Evolutionary conservation across 169 alveolate species (phyloP).

Genomic region (Perkinsus olseni): DNA sequence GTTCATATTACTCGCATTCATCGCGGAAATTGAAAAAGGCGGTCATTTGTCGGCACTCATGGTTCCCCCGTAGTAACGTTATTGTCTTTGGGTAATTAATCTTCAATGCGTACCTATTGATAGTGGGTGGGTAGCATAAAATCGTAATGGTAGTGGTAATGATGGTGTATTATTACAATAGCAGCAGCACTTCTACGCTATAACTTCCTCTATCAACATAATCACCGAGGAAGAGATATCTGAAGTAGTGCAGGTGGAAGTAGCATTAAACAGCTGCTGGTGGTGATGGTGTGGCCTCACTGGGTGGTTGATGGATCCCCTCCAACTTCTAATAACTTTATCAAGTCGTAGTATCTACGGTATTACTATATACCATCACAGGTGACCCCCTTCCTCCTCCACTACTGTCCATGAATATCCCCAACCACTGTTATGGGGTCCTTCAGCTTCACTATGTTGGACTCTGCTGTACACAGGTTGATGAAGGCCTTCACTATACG

Average conservation of each 20-base stretch:
- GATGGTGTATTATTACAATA: constrained; percentile 47
- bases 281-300: constrained; percentile 2
- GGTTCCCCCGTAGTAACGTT: constrained; percentile 90
- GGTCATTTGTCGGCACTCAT: constrained; percentile 94
- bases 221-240: constrained; percentile 91
- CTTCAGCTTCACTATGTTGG: constrained; percentile 62
- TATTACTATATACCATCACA: constrained; percentile 5
- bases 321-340: constrained; percentile 67
- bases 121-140: not conserved
- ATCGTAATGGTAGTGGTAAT: too few relatives aligned
- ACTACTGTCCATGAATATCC: constrained; percentile 90
- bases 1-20: constrained; percentile 78
- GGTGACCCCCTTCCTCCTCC: constrained; percentile 23
- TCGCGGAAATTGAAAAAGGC: constrained; percentile 90
- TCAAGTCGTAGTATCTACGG: constrained; percentile 40
- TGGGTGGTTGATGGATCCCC: constrained; percentile 66
- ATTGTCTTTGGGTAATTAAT: constrained; percentile 65
- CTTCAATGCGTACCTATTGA: constrained; percentile 17
- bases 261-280: not conserved
- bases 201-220: constrained; percentile 92
- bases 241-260: constrained; percentile 15
- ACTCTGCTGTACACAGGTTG: constrained; percentile 62
- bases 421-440: constrained; percentile 78
- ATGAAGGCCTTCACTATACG: not conserved
- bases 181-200: constrained; percentile 78